Evolutionary conservation across 2,329 filamentous ascomycete species (phyloP), one percentile per base, ranked within the genome.

Genomic region (Ascochyta rabiei): DNA sequence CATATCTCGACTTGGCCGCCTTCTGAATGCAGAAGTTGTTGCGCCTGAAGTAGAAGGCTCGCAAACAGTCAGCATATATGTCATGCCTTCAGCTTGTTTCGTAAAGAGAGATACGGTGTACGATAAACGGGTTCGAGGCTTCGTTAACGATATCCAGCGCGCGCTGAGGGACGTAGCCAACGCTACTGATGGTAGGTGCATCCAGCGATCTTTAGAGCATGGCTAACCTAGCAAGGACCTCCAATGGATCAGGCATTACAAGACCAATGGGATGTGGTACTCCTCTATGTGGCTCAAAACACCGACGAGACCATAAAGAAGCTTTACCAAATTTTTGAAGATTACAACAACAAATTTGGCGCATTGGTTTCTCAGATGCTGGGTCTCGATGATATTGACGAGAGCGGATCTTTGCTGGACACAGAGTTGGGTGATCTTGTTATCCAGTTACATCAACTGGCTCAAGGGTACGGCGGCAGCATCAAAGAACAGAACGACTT

Each of bases 351-450:
- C 2, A 39, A 18, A 0, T 61, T 48, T 8, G 43, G 39, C 0
- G 28, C 57, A 9, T 26, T 61, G 1, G 24, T 64, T 0, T 52
- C 37, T 0, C 47, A 30, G 4, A 39, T 50, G 24, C 35, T 53
- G n/a, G 58, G 58, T 10, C n/a, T 61, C 1, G 30, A 53, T 6
- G 46, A 56, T 1, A 19, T 35, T 6, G 21, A 42, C n/a, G 5
- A 34, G 0, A 9, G n/a, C 1, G 30, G 45, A 1, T 48, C 40
- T 0, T 33, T n/a, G 6, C 3, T 48, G 0, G 55, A 65, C 6
- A 24, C 18, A 2, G 54, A 58, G 2, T 41, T 66, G 0, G 59
- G 55, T 0, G 44, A 48, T 2, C 12, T 19, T 0, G 5, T 66
- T 0, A 52, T 64, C 13, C 10, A 0, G 3, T 37, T 64, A 0